Base-by-base conservation (phyloP, 768 basidiomycete species). In the Trametes cinnabarina region DNA sequence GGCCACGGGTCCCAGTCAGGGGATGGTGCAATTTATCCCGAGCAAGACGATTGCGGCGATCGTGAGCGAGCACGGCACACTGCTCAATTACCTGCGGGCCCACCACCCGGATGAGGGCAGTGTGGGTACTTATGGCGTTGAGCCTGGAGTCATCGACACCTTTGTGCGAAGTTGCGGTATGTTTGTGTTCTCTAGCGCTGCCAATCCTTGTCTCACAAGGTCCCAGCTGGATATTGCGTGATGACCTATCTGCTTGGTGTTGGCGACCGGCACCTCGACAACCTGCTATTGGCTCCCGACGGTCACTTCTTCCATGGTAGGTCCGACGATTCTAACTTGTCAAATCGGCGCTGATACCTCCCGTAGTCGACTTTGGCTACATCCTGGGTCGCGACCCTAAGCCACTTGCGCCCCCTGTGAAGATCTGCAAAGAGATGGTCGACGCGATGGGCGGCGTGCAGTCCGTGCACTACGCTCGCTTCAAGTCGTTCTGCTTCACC, bases 341-440 rank as follows among this genome's bases (percentile, higher is more conserved):
- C n/a, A n/a, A n/a, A n/a, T n/a, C n/a, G n/a, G 47, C 48, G 1
- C 30, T 32, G 2, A 32, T 2, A 37, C 35, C 7, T 52, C 17
- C 39, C 19, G 0, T 68, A 96, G 97, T 98, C 61, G 97, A 98
- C 70, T 99, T 98, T 68, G 96, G 97, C 2, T 99, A 98, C 72
- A 98, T 98, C 65, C 82, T 98, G 14, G 97, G 97, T 3, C 87
- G 94, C 2, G 97, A 98, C 69, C 97, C 97, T 0, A 98, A 99
- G 68, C 93, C 94, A 0, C 96, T 95, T 69, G 95, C 97, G 2
- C 97, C 97, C 6, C 92, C 94, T 12, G 95, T 98, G 63, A 99
- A 99, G 71, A 91, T 99, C 39, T 98, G 95, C 74, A 95, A 96
- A 68, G 97, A 98, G 70, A 99, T 98, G 97, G 93, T 98, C 0